Percentiles rank a stretch among this genome's conserved stretches.
Conservation (phyloP, 2,329 filamentous ascomycete genomes). For the Scytalidium sp. region DNA sequence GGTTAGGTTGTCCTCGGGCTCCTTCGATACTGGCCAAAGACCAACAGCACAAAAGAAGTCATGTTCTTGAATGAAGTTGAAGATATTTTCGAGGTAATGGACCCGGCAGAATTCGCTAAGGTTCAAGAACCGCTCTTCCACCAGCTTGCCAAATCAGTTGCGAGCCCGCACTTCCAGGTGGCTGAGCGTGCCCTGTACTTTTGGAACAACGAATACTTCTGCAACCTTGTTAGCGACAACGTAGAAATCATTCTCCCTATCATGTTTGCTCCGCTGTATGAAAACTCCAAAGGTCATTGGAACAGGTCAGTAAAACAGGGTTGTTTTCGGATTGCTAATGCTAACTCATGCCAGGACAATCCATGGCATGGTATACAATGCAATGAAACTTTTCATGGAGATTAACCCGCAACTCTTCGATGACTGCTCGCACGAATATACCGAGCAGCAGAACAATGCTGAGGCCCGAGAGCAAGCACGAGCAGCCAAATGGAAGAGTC, state of each 20-base stretch:
- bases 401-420: conserved; percentile 98
- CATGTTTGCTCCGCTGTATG: conserved; percentile 97
- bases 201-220: conserved; percentile 99
- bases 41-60: conserved; percentile 99
- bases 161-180: conserved; percentile 98
- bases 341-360: conserved; percentile 70
- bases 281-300: conserved; percentile 99
- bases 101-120: conserved; percentile 96
- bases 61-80: conserved; percentile 99
- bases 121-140: conserved; percentile 97
- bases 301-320: conserved; percentile 66
- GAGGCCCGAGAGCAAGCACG: conserved; percentile 78
- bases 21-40: conserved; percentile 97
- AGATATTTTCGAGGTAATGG: conserved; percentile 99
- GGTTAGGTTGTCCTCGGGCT: conserved; percentile 84
- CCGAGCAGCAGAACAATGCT: conserved; percentile 90
- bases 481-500: conserved; percentile 84
- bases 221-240: conserved; percentile 97
- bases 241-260: conserved; percentile 98
- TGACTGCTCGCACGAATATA: conserved; percentile 97
- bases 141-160: conserved; percentile 95
- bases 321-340: conserved; percentile 7
- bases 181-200: conserved; percentile 97
- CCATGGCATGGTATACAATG: conserved; percentile 99
- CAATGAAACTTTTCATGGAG: conserved; percentile 99